A percentile compares a stretch with the other conserved stretches of the same genome.
These are phyloP conservation scores for Penstemon eatonii DNA, from an alignment of 257 asterid genomes.

Conservation along the genomic window DNA sequence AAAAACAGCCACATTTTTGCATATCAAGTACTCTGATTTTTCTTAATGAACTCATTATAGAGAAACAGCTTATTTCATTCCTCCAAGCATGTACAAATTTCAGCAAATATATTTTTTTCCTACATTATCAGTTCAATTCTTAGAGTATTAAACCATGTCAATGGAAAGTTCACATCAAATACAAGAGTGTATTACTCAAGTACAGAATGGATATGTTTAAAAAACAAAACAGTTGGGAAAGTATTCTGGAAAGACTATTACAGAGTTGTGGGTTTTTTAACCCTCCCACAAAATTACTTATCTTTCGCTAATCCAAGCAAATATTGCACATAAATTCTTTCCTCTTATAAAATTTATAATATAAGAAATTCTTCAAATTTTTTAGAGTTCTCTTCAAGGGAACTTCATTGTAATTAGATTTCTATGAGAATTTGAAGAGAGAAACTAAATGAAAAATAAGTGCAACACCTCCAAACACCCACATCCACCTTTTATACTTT, in stretches of 20 bases:
- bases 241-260: not conserved
- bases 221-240: not conserved
- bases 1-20: not conserved
- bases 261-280: not conserved
- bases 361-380: not conserved
- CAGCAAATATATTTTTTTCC: not conserved
- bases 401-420: constrained; percentile 1
- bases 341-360: not conserved
- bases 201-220: not conserved
- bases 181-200: not conserved
- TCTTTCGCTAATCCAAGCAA: not conserved
- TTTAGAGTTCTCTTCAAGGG: not conserved
- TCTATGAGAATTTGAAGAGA: constrained; percentile 2
- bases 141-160: not conserved
- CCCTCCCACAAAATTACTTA: not conserved
- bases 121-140: not conserved
- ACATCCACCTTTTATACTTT: not conserved
- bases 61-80: not conserved
- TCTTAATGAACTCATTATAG: not conserved
- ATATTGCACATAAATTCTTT: not conserved
- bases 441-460: not conserved
- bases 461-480: not conserved
- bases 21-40: not conserved
- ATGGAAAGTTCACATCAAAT: not conserved
- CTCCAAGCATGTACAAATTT: not conserved